Evolutionary conservation across 2,329 filamentous ascomycete species (phyloP).

Genomic region (Fusarium lyarnte): DNA sequence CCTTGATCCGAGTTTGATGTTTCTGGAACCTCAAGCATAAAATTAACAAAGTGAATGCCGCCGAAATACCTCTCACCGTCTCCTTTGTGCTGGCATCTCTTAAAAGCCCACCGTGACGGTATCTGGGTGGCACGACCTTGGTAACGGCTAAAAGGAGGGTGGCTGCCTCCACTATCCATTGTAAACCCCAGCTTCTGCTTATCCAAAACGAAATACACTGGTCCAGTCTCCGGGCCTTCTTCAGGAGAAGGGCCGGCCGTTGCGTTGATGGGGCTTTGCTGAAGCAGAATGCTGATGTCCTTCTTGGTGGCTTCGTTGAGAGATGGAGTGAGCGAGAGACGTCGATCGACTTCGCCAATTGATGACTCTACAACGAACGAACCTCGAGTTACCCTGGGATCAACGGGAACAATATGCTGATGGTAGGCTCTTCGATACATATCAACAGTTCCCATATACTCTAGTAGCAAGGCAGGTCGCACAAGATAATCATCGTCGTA

Average conservation of each 20-base stretch:
- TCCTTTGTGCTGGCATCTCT: constrained; percentile 7
- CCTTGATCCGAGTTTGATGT: background rate
- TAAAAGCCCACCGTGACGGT: constrained; percentile 32
- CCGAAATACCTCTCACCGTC: constrained; percentile 24
- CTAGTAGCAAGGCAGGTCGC: constrained; percentile 35
- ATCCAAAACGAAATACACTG: constrained; percentile 32
- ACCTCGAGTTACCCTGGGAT: constrained; percentile 12
- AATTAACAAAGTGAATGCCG: constrained; percentile 33
- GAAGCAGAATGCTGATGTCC: constrained; percentile 27
- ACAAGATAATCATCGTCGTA: constrained; percentile 35
- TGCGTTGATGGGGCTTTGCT: constrained; percentile 27
- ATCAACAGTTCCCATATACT: constrained; percentile 25
- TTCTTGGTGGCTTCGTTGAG: constrained; percentile 11
- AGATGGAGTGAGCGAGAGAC: background rate
- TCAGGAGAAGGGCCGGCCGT: background rate
- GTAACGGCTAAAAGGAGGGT: constrained; percentile 31
- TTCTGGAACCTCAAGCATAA: background rate
- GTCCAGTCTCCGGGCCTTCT: constrained; percentile 15
- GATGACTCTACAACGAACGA: background rate
- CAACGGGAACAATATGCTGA: constrained; percentile 22
- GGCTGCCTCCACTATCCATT: constrained; percentile 9
- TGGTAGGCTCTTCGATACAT: constrained; percentile 34
- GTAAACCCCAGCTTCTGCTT: background rate
- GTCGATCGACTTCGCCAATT: background rate
- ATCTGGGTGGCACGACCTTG: constrained; percentile 16